Evolutionary conservation across 805 yeast genomes (phyloP).

Genomic region (Candida sonorensis): DNA sequence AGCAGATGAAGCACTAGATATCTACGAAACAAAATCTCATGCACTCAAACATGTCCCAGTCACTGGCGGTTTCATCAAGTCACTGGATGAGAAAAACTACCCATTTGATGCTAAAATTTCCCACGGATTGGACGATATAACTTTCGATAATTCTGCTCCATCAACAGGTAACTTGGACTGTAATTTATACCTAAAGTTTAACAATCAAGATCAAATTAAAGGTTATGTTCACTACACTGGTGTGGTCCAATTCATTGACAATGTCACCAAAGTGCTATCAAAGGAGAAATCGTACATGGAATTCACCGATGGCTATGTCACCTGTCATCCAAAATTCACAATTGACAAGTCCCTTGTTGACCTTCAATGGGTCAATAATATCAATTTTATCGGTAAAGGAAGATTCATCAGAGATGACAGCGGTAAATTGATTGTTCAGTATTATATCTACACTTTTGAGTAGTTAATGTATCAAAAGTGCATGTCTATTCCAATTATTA

Average conservation of each 20-base stretch:
- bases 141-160: slow-evolving; percentile 25
- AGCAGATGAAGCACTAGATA: slow-evolving; percentile 26
- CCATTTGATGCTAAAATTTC: slow-evolving; percentile 33
- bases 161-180: slow-evolving; percentile 36
- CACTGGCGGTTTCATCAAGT: slow-evolving; percentile 30
- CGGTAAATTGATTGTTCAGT: slow-evolving; percentile 47
- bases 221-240: slow-evolving; percentile 46
- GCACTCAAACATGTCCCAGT: slow-evolving; percentile 26
- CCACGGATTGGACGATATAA: slow-evolving; percentile 45
- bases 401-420: slow-evolving; percentile 44
- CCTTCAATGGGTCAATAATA: slow-evolving; percentile 44
- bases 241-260: slow-evolving; percentile 33
- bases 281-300: slow-evolving; percentile 26
- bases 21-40: slow-evolving; percentile 22
- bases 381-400: slow-evolving; percentile 52
- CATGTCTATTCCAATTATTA: too few relatives aligned
- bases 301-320: slow-evolving; percentile 42
- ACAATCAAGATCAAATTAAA: slow-evolving; percentile 28
- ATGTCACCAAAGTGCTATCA: slow-evolving; percentile 30
- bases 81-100: slow-evolving; percentile 27
- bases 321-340: slow-evolving; percentile 38
- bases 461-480: background rate
- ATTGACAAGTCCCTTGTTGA: slow-evolving; percentile 36
- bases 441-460: slow-evolving; percentile 37
- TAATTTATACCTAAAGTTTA: slow-evolving; percentile 33